Base-by-base conservation (phyloP, 306 rosid genomes). In the Quercus engelmannii region DNA sequence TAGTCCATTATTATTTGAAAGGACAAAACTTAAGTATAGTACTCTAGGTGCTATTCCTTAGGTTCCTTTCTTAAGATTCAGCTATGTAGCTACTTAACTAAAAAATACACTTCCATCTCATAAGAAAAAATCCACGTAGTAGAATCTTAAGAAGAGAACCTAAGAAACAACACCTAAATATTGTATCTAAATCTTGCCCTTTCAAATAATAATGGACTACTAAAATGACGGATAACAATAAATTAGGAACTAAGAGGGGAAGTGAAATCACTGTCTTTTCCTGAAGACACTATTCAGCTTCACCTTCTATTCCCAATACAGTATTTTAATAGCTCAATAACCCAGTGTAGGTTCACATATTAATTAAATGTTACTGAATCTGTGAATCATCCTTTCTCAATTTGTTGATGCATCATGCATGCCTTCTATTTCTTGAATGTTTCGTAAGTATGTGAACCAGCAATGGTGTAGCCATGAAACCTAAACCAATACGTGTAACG, bases 251-350 rank as follows among this genome's bases (percentile, higher is more conserved):
- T 79, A 41, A 79, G 71, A 19, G 81, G 73, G 74, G 56, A 74
- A 83, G 81, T 59, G 55, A 56, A 68, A 62, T 78, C n/a, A 64
- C 69, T 64, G 5, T 81, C 69, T 84, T 41, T 63, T 83, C 72
- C 70, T 49, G 69, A 70, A 55, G 26, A 69, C 74, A 74, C 73
- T 72, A 25, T 77, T 70, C 81, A 55, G 78, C 77, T 55, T 56
- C 61, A 49, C 64, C 77, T 63, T 31, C 75, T 74, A 69, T 79
- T 62, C 82, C 73, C 69, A 65, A 81, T 79, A 81, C 74, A 3
- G 69, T 83, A 74, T 79, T 82, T 57, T 87, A 84, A 20, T 85
- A 85, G 86, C 79, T 77, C 55, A 49, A 54, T 79, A 86, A 19
- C 55, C 80, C 21, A 74, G 74, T 87, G 78, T 83, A 78, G 83